phyloP scores from a whole-genome alignment of 139 green algal species.

The Nannochloris sp. region DNA sequence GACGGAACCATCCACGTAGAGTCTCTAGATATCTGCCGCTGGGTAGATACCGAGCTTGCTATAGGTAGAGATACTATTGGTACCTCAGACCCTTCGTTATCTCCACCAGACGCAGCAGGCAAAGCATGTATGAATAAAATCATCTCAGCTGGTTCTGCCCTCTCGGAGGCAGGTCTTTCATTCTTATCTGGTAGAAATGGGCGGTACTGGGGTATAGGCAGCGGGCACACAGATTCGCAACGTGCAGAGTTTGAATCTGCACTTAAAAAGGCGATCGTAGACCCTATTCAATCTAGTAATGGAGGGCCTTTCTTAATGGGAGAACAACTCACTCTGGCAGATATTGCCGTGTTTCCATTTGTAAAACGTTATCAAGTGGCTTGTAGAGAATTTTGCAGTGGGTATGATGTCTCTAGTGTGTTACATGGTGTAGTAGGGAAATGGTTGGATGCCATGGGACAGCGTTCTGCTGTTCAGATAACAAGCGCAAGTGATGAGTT shows the following conservation, averaged over 20 bases:
- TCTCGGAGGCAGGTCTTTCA: constrained; percentile 15
- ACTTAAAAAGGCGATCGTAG: background rate
- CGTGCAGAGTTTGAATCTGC: constrained; percentile 22
- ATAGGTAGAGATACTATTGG: background rate
- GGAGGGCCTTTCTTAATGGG: constrained; percentile 37
- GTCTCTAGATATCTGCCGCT: constrained; percentile 43
- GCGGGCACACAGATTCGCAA: constrained; percentile 21
- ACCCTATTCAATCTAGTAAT: background rate
- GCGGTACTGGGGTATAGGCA: constrained; percentile 41
- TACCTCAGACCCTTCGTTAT: constrained; percentile 13
- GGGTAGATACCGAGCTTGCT: background rate
- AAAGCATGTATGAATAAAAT: constrained; percentile 15
- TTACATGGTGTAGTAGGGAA: constrained; percentile 1
- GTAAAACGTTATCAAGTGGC: constrained; percentile 24
- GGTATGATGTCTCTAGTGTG: constrained; percentile 6
- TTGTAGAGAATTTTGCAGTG: background rate
- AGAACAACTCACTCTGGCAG: constrained; percentile 12
- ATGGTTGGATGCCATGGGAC: constrained; percentile 35
- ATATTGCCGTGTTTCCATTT: constrained; percentile 35
- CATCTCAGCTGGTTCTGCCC: background rate
- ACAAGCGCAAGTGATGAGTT: constrained; percentile 21
- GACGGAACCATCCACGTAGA: constrained; percentile 13
- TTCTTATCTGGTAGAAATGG: constrained; percentile 26
- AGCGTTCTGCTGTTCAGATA: constrained; percentile 9
- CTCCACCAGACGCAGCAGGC: background rate